Percentiles rank a stretch among this genome's conserved stretches.
Conservation (phyloP, 208 protist species). For the Trichomonas gallinae region DNA sequence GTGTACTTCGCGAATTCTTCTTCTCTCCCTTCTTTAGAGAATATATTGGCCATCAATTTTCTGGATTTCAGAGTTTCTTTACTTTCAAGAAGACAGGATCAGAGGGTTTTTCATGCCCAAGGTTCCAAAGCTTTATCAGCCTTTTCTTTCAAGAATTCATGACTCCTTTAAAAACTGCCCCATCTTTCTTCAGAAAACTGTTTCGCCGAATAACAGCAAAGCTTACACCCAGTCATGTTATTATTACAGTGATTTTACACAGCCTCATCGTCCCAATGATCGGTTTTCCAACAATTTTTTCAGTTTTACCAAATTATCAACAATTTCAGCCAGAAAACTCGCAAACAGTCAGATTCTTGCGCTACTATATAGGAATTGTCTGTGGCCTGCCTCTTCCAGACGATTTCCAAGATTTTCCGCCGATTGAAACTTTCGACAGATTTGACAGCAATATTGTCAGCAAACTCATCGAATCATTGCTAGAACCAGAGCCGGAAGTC, state of each 20-base stretch:
- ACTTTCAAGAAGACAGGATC: not conserved
- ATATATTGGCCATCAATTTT: not conserved
- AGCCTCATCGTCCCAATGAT: not conserved
- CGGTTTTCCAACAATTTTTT: not conserved
- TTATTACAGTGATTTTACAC: not conserved
- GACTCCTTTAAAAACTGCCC: not conserved
- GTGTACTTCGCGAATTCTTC: not conserved
- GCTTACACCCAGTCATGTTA: not conserved
- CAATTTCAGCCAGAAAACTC: not conserved
- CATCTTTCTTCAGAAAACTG: not conserved
- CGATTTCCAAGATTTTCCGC: too few relatives aligned
- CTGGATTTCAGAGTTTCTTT: not conserved
- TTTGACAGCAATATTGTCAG: not conserved
- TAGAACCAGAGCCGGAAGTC: not conserved
- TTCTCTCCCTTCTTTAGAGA: not conserved
- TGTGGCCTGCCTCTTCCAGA: not conserved
- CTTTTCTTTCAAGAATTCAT: not conserved
- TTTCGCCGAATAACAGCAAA: not conserved
- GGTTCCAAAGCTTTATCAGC: not conserved
- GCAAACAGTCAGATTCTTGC: not conserved
- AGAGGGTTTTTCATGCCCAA: not conserved
- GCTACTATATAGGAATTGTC: not conserved
- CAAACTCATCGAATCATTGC: not conserved
- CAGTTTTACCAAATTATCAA: not conserved
- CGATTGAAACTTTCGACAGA: not conserved